These are phyloP conservation scores for Salinomyces thailandicus DNA, from an alignment of 2,329 filamentous ascomycete species.

Conservation along the genomic window DNA sequence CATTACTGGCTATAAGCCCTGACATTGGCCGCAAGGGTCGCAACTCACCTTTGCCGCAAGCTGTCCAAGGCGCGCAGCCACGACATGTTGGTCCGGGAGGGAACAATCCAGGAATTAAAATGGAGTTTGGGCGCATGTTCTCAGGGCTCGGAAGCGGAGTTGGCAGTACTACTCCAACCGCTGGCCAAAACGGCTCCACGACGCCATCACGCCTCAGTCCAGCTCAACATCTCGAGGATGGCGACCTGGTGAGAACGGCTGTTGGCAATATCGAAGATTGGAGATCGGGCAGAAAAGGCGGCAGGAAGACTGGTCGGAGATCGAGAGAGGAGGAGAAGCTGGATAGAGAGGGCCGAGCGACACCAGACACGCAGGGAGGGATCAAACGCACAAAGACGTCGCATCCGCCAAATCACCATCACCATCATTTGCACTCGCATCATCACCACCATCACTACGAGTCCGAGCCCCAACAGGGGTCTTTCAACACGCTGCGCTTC, in stretches of 20 bases:
- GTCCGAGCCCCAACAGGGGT: constrained; percentile 19
- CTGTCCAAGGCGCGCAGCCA: constrained; percentile 82
- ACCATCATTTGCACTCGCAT: constrained; percentile 40
- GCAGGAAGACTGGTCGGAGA: constrained; percentile 51
- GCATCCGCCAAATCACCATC: constrained; percentile 50
- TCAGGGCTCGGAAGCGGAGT: constrained; percentile 74
- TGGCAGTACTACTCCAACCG: constrained; percentile 41
- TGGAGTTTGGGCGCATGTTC: constrained; percentile 89
- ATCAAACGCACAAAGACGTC: constrained; percentile 49
- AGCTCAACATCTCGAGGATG: constrained; percentile 19
- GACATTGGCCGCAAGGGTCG: constrained; percentile 75
- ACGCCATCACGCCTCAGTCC: constrained; percentile 39
- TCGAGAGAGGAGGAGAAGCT: constrained; percentile 64
- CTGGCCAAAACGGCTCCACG: constrained; percentile 39
- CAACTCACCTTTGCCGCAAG: constrained; percentile 80
- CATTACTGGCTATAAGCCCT: constrained; percentile 58
- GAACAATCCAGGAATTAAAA: constrained; percentile 77
- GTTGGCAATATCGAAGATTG: constrained; percentile 25
- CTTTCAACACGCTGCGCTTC: constrained; percentile 25
- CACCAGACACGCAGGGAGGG: constrained; percentile 44
- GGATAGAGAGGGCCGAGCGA: constrained; percentile 35
- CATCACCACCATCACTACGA: constrained; percentile 25
- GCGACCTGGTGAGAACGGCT: constrained; percentile 17
- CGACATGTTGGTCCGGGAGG: constrained; percentile 67
- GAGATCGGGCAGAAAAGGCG: constrained; percentile 34